Evolutionary conservation across 139 green algal genomes (phyloP).

Genomic region (Penium margaritaceum): DNA sequence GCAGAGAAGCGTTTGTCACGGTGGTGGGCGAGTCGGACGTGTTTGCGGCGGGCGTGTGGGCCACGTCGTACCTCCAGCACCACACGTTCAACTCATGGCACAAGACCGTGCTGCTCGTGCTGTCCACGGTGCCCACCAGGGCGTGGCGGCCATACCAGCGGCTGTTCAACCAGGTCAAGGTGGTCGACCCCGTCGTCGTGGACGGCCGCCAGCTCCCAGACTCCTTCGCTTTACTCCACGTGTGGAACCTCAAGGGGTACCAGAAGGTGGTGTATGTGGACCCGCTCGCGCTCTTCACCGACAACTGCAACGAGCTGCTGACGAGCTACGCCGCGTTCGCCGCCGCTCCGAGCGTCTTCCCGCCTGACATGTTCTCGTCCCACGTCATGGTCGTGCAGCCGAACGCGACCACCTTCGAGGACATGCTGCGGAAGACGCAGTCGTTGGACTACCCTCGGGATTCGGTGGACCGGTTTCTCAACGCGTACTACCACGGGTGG

Average conservation of each 20-base stretch:
- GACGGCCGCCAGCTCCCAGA: background rate
- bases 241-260: conserved; percentile 36
- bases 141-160: conserved; percentile 26
- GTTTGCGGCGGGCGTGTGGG: conserved; percentile 32
- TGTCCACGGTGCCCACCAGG: conserved; percentile 20
- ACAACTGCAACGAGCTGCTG: conserved; percentile 36
- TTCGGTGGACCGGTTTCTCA: conserved; percentile 32
- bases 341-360: conserved; percentile 36
- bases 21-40: background rate
- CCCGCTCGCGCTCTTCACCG: conserved; percentile 25
- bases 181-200: conserved; percentile 26
- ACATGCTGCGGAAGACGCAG: conserved; percentile 8
- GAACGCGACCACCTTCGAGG: conserved; percentile 16
- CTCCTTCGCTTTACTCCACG: conserved; percentile 26
- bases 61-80: conserved; percentile 39
- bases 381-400: conserved; percentile 37
- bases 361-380: conserved; percentile 40
- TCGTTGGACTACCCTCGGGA: background rate
- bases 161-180: conserved; percentile 32
- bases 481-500: conserved; percentile 41
- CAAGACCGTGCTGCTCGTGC: conserved; percentile 38
- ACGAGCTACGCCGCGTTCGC: conserved; percentile 32
- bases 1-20: conserved; percentile 14
- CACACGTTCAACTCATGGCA: conserved; percentile 38
- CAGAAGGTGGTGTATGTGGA: conserved; percentile 41